A percentile compares a stretch with the other conserved stretches of the same genome.
These are phyloP conservation scores for Fusarium citri DNA, from an alignment of 2,329 filamentous ascomycete genomes.

Conservation along the genomic window DNA sequence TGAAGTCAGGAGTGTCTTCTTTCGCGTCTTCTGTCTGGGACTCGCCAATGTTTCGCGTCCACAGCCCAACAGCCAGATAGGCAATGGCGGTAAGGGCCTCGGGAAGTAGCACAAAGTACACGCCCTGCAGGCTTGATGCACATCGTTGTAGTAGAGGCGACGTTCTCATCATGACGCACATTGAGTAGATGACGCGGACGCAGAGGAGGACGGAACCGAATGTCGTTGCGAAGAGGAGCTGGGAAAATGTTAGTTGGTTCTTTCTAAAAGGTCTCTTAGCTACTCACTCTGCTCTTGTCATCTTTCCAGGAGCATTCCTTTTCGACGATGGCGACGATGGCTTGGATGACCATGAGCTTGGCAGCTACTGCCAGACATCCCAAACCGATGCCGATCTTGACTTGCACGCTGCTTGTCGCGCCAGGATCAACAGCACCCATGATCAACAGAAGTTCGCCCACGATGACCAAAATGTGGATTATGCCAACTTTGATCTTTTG, in stretches of 20 bases:
- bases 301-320: not conserved
- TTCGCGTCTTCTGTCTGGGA: not conserved
- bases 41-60: not conserved
- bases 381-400: not conserved
- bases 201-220: not conserved
- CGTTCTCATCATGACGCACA: not conserved
- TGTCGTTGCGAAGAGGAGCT: not conserved
- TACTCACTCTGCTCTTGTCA: not conserved
- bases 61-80: not conserved
- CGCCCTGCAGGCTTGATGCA: not conserved
- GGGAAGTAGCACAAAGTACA: not conserved
- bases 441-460: not conserved
- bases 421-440: not conserved
- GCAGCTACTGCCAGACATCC: not conserved
- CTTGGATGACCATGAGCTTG: not conserved
- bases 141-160: not conserved
- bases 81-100: not conserved
- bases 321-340: not conserved
- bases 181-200: not conserved
- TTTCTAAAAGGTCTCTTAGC: accelerated
- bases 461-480: not conserved
- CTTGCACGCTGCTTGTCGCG: too few relatives aligned
- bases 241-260: not conserved
- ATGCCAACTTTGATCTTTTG: not conserved
- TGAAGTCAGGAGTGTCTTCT: not conserved